Evolutionary conservation across 345 rosid genomes (phyloP), one percentile per base, ranked within the genome.

Genomic region (Rhizophora mangle): DNA sequence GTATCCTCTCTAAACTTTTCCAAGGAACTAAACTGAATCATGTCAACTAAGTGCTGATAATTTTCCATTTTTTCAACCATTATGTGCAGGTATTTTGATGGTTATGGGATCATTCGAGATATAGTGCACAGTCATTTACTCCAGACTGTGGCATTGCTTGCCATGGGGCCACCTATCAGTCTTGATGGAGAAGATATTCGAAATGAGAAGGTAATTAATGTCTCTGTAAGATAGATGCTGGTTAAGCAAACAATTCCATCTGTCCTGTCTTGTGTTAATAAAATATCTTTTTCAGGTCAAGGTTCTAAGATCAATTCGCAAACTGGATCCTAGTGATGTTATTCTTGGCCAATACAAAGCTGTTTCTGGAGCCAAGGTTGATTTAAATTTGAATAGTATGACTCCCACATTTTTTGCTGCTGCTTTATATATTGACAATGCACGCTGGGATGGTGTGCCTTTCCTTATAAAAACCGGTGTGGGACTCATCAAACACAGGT

Each of bases 391-490:
- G 68, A 76, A 77, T 70, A 75, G 77, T 64, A 68, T 66, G 74
- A 83, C 86, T 8, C 92, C 96, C 4, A 85, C 92, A 5, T 88
- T 58, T 68, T 90, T 87, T 55, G 89, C 89, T 69, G 89, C 89
- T 70, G 90, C 96, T 37, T 67, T 90, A 47, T 88, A 77, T 80
- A 86, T 90, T 27, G 90, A 90, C 61, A 90, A 88, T 88, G 88
- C 89, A 57, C 88, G 94, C 53, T 90, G 96, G 96, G 96, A 90
- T 62, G 89, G 92, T 72, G 94, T 90, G 65, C 92, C 94, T 46
- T 86, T 90, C 77, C 75, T 88, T 55, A 69, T 88, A 58, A 82
- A 83, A 79, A 85, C 88, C 2, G 96, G 92, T 63, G 76, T 80
- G 78, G 96, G 94, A 77, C 88, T 90, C 75, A 80, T 81, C 74